phyloP scores from a whole-genome alignment of 371 early-diverging fungal species.

The Mucor racemosus region DNA sequence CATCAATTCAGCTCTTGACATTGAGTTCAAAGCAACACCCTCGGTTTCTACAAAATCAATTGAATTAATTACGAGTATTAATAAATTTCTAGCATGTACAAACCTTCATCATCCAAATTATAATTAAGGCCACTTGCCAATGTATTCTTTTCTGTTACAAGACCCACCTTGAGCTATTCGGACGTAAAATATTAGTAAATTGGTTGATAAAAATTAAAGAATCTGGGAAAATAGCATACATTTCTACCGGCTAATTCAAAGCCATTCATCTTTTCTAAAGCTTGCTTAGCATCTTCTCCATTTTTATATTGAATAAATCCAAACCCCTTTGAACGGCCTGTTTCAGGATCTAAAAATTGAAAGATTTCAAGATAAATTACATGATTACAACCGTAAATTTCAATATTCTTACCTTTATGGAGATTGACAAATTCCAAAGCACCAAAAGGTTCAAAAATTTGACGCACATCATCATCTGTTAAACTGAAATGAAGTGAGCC shows the following conservation, averaged over 20 bases:
- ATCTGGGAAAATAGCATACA: slow-evolving; percentile 3
- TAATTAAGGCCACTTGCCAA: slow-evolving; percentile 29
- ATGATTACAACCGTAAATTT: neutral
- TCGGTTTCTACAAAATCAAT: slow-evolving; percentile 54
- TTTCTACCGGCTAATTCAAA: slow-evolving; percentile 65
- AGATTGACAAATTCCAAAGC: slow-evolving; percentile 83
- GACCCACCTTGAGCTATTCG: slow-evolving; percentile 77
- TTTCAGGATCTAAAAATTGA: slow-evolving; percentile 63
- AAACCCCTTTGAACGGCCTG: slow-evolving; percentile 86
- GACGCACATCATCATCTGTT: slow-evolving; percentile 83
- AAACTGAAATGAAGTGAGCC: slow-evolving; percentile 83
- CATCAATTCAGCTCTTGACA: slow-evolving; percentile 86
- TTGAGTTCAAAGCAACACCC: slow-evolving; percentile 74
- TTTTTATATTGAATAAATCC: slow-evolving; percentile 85
- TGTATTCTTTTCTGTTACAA: slow-evolving; percentile 73
- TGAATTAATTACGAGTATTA: too few relatives aligned
- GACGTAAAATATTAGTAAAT: neutral
- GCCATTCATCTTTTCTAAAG: slow-evolving; percentile 87
- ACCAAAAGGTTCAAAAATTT: slow-evolving; percentile 90
- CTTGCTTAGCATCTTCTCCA: slow-evolving; percentile 79
- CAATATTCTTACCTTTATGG: slow-evolving; percentile 54
- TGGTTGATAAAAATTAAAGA: slow-evolving; percentile 9
- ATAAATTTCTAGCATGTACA: neutral
- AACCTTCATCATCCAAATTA: slow-evolving; percentile 65
- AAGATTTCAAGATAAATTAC: neutral